Base-by-base conservation (phyloP, 805 yeast species). In the Ogataea wickerhamii region DNA sequence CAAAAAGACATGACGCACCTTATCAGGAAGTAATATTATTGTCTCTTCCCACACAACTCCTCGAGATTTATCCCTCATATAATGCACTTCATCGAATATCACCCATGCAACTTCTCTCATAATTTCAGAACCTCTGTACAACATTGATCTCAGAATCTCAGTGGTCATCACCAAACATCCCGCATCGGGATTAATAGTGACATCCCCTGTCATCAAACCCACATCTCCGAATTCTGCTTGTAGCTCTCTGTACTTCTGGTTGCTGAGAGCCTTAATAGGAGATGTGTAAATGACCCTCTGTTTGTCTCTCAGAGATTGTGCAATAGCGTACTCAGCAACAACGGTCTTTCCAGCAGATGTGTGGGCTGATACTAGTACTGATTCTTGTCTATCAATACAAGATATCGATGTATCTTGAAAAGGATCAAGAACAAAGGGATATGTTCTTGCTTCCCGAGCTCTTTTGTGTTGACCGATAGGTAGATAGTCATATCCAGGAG, bases 21-120 rank as follows among this genome's bases (percentile, higher is more conserved):
- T 89, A 53, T 94, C 97, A 4, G 99, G 99, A 29, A 93, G 71
- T 58, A 93, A 68, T 41, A 93, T 93, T 48, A 93, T 91, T 12
- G 98, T 91, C 64, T 93, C 99, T 66, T 93, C 99, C 99, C 99
- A 93, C 24, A 93, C 98, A 37, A 93, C 99, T 61, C 99, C 99
- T 67, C 99, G 80, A 50, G 88, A 93, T 52, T 87, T 83, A 61
- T 93, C 99, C 67, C 97, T 81, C 94, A 93, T 93, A 64, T 93
- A 93, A 67, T 93, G 99, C 32, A 93, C 96, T 61, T 93, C 99
- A 64, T 93, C 99, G 49, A 93, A 93, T 27, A 93, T 80, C 35
- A 93, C 98, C 96, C 96, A 93, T 0, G 96, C 96, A 28, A 93
- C 98, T 70, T 93, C 99, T 63, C 99, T 76, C 91, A 93, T 89